phyloP scores from a whole-genome alignment of 495 filamentous ascomycete genomes.

The Pseudevernia furfuracea region DNA sequence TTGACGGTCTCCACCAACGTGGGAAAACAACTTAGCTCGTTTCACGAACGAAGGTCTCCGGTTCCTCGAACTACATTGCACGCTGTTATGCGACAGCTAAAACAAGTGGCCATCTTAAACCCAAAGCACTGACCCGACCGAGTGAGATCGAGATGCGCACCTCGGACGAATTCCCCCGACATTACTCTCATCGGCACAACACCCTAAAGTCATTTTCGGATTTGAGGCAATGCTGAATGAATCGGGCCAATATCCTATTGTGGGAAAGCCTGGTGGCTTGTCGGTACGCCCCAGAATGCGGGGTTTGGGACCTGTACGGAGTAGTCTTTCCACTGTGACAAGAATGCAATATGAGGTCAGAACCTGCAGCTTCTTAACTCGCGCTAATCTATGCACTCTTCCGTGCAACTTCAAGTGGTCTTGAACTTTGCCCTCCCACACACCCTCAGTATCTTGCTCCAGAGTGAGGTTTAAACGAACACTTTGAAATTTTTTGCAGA shows the following conservation, averaged over 20 bases:
- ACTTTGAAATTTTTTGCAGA: background rate
- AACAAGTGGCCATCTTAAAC: background rate
- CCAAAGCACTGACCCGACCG: background rate
- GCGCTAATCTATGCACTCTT: background rate
- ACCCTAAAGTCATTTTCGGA: background rate
- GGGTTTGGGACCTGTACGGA: background rate
- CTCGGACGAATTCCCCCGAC: background rate
- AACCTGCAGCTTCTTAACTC: background rate
- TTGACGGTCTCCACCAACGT: background rate
- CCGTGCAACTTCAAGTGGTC: background rate
- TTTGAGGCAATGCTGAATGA: background rate
- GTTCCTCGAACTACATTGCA: background rate
- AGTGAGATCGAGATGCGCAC: background rate
- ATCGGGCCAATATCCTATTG: background rate
- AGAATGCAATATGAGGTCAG: background rate
- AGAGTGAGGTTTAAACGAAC: background rate
- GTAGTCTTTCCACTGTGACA: background rate
- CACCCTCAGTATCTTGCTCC: background rate
- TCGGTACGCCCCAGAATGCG: background rate
- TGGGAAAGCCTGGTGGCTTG: background rate
- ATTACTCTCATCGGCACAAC: background rate
- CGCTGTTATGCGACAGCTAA: background rate
- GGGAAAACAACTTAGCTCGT: background rate
- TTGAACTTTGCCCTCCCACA: background rate
- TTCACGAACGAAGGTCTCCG: background rate